Percentiles rank a stretch among this genome's conserved stretches.
phyloP scores from a whole-genome alignment of 257 asterid species.

The Voacanga thouarsii region DNA sequence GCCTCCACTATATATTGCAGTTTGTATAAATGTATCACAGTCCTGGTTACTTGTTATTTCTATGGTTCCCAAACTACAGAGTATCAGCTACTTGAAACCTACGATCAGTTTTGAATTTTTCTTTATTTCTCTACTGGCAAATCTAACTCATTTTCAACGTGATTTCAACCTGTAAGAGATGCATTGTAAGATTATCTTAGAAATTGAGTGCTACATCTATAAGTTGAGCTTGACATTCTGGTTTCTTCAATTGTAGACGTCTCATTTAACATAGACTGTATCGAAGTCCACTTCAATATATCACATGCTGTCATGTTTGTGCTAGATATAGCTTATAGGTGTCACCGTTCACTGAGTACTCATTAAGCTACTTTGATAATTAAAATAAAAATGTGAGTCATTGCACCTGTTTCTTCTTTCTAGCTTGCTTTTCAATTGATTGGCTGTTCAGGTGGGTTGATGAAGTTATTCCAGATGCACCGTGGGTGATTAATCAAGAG shows the following conservation, averaged over 20 bases:
- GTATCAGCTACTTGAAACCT: not conserved
- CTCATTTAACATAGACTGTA: not conserved
- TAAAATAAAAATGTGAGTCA: not conserved
- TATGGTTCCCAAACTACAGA: not conserved
- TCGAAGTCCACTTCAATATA: not conserved
- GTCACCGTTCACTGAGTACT: not conserved
- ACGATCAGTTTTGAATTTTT: not conserved
- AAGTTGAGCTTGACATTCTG: not conserved
- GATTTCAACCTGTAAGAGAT: not conserved
- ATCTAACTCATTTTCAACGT: not conserved
- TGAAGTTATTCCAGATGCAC: slow-evolving; percentile 97
- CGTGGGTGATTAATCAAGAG: slow-evolving; percentile 91
- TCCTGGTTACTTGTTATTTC: not conserved
- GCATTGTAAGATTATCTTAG: not conserved
- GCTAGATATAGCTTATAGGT: slow-evolving; percentile 16
- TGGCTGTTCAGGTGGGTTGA: slow-evolving; percentile 84
- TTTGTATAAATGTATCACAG: too few relatives aligned
- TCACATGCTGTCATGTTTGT: not conserved
- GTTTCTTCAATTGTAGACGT: not conserved
- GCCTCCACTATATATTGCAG: too few relatives aligned
- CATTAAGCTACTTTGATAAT: not conserved
- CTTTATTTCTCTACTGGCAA: not conserved
- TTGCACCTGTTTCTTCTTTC: not conserved
- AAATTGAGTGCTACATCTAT: not conserved
- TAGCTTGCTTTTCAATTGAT: slow-evolving; percentile 15